A percentile compares a stretch with the other conserved stretches of the same genome.
phyloP scores from a whole-genome alignment of 1,139 yeast species.

The Suhomyces panamericanus region DNA sequence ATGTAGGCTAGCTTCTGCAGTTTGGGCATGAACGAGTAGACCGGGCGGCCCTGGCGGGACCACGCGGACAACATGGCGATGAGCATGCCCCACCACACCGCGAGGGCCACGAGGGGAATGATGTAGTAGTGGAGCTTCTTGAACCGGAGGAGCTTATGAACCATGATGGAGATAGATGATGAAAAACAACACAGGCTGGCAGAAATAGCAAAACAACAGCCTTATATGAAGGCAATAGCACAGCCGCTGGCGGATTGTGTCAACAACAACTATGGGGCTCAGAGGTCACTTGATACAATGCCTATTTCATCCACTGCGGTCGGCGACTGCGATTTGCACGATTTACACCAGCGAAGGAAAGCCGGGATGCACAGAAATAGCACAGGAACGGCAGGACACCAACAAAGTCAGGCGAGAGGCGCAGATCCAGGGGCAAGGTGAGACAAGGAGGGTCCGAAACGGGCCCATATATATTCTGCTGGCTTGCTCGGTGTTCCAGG shows the following conservation, averaged over 20 bases:
- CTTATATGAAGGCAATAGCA: background rate
- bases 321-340: background rate
- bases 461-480: background rate
- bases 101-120: constrained; percentile 56
- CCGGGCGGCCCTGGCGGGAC: constrained; percentile 79
- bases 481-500: background rate
- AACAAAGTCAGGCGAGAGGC: too few species aligned
- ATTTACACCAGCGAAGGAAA: too few species aligned
- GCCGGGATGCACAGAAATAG: too few species aligned
- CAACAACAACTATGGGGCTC: background rate
- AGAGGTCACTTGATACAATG: background rate
- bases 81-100: constrained; percentile 79
- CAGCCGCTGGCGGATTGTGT: background rate
- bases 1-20: constrained; percentile 64
- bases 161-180: constrained; percentile 9
- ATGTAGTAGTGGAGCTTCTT: constrained; percentile 25
- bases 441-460: background rate
- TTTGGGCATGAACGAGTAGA: constrained; percentile 54
- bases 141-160: constrained; percentile 16
- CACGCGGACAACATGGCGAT: constrained; percentile 65
- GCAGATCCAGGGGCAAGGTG: background rate
- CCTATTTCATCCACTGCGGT: background rate
- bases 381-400: too few species aligned
- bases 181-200: background rate
- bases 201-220: background rate